Conservation (phyloP, 148 eudicot genomes). For the Fagopyrum esculentum region DNA sequence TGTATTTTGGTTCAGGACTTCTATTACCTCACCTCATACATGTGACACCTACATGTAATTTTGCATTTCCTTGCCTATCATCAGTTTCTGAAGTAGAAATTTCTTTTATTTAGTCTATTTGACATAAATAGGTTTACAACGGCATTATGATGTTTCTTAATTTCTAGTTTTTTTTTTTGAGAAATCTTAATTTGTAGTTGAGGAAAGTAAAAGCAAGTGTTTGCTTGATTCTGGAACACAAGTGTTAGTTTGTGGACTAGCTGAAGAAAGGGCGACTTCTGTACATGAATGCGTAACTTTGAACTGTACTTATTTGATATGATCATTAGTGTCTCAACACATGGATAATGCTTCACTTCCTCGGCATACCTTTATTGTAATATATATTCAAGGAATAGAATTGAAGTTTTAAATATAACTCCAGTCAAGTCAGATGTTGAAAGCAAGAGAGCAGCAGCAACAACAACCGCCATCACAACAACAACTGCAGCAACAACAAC, state of each 20-base stretch:
- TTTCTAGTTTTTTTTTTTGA: background rate
- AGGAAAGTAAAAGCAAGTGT: background rate
- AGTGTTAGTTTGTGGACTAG: background rate
- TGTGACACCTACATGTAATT: background rate
- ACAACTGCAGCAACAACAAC: constrained; percentile 33
- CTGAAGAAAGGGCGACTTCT: background rate
- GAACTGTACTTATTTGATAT: background rate
- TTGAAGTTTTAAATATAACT: background rate
- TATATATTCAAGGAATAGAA: background rate
- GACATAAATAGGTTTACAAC: background rate
- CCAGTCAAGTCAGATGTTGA: constrained; percentile 51
- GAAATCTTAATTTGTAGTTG: background rate
- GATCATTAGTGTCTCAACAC: background rate
- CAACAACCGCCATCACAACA: constrained; percentile 36
- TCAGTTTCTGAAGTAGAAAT: background rate
- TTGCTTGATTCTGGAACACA: background rate
- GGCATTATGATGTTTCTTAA: background rate
- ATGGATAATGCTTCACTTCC: background rate
- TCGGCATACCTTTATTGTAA: background rate
- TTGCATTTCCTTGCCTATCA: background rate
- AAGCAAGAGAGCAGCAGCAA: constrained; percentile 67
- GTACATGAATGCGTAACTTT: background rate
- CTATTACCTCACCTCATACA: background rate
- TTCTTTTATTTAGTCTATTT: background rate
- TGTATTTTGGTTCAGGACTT: background rate